Percentiles rank a stretch among this genome's conserved stretches.
Conservation (phyloP, 768 basidiomycete species). For the Lactarius trivialis region DNA sequence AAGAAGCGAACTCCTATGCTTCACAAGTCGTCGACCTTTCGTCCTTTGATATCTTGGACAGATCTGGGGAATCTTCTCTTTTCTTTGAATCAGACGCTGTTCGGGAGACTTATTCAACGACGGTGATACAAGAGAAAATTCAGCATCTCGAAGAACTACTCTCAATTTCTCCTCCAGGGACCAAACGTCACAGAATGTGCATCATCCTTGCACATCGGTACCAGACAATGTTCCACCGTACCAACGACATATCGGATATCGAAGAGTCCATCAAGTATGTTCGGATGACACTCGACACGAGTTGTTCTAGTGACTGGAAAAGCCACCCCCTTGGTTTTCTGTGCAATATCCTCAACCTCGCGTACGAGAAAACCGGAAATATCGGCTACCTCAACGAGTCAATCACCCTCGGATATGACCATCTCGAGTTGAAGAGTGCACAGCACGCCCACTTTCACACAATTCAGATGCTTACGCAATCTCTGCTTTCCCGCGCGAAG, state of each 20-base stretch:
- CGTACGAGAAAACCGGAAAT: neutral
- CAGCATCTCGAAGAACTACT: slow-evolving; percentile 1
- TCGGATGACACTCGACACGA: neutral
- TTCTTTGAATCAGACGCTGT: neutral
- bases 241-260: neutral
- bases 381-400: slow-evolving; percentile 6
- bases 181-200: neutral
- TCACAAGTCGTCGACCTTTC: neutral
- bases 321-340: neutral
- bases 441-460: neutral
- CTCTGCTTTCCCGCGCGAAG: neutral
- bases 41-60: neutral
- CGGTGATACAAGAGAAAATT: neutral
- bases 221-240: neutral
- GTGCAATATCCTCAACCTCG: neutral
- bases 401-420: neutral
- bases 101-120: neutral
- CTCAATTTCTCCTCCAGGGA: neutral
- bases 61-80: neutral
- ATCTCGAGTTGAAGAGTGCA: neutral
- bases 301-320: neutral
- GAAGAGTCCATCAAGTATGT: neutral
- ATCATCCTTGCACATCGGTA: slow-evolving; percentile 3
- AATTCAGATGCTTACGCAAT: neutral
- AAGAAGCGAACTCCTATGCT: neutral